phyloP scores from a whole-genome alignment of 192 early-diverging fungal species.

The Gaertneriomyces sp. region DNA sequence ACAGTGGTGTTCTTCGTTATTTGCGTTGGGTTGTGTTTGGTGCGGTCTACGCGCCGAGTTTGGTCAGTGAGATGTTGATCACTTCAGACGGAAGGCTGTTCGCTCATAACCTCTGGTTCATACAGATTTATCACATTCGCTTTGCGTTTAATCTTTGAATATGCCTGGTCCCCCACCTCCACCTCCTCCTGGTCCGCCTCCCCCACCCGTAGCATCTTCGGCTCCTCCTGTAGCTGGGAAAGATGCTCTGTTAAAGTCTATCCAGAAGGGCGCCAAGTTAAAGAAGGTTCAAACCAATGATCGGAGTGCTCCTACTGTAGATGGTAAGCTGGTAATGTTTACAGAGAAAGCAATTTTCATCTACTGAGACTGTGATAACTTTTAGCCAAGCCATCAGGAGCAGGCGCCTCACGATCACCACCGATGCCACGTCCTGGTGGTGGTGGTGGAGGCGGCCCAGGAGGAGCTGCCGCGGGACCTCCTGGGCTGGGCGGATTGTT shows the following conservation, averaged over 20 bases:
- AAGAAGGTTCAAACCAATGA: constrained; percentile 57
- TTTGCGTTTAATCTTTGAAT: not conserved
- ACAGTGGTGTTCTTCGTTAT: too few relatives aligned
- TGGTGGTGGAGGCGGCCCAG: constrained; percentile 26
- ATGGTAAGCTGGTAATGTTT: constrained; percentile 29
- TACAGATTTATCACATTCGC: too few relatives aligned
- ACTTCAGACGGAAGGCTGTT: too few relatives aligned
- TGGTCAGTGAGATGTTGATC: too few relatives aligned
- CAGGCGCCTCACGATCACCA: constrained; percentile 22
- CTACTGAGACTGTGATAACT: not conserved
- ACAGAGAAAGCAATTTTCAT: not conserved
- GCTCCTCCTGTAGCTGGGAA: constrained; percentile 29
- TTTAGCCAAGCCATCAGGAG: not conserved
- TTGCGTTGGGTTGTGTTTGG: too few relatives aligned
- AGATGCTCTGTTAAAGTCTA: constrained; percentile 41
- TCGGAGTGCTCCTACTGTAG: constrained; percentile 40
- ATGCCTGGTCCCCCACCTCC: constrained; percentile 22
- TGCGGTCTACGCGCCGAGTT: too few relatives aligned
- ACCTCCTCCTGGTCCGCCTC: constrained; percentile 41
- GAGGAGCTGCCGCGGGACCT: constrained; percentile 19
- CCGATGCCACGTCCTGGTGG: constrained; percentile 27
- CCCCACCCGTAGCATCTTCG: constrained; percentile 30
- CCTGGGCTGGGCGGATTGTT: constrained; percentile 52
- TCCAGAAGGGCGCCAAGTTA: constrained; percentile 53
- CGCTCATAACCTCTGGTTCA: too few relatives aligned